These are phyloP conservation scores for Fusarium irregulare DNA, from an alignment of 2,329 filamentous ascomycete species.

Conservation along the genomic window DNA sequence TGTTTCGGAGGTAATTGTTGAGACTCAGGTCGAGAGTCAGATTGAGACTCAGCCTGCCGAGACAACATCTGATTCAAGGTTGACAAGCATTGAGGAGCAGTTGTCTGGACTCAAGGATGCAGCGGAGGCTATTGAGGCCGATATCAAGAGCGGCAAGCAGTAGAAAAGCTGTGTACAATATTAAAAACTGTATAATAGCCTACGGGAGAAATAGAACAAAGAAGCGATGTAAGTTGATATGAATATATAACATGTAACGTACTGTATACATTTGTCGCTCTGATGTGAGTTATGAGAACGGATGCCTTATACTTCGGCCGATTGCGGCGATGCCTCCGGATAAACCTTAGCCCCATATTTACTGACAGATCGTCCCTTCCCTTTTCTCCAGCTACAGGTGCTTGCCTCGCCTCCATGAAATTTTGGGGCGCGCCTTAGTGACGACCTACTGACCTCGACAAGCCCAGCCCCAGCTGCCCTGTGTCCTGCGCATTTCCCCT, in stretches of 20 bases:
- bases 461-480: conserved; percentile 7
- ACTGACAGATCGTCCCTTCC: neutral
- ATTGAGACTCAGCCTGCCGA: neutral
- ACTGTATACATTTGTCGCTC: neutral
- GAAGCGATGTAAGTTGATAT: conserved; percentile 33
- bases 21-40: conserved; percentile 2
- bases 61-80: conserved; percentile 5
- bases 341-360: conserved; percentile 33
- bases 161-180: conserved; percentile 45
- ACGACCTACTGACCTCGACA: conserved; percentile 14
- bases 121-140: conserved; percentile 38
- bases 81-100: conserved; percentile 40
- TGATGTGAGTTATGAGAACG: neutral
- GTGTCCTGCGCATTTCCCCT: conserved; percentile 51
- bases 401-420: conserved; percentile 14
- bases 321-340: conserved; percentile 31
- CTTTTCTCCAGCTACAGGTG: conserved; percentile 16
- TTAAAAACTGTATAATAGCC: conserved; percentile 39
- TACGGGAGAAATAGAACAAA: conserved; percentile 28
- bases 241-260: conserved; percentile 20
- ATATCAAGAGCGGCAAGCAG: conserved; percentile 38
- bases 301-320: conserved; percentile 5
- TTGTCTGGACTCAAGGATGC: conserved; percentile 32
- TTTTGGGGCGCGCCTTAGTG: conserved; percentile 7
- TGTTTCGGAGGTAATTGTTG: neutral